Percentiles rank a stretch among this genome's conserved stretches.
phyloP scores from a whole-genome alignment of 768 basidiomycete species.

The Hortiboletus campestris region DNA sequence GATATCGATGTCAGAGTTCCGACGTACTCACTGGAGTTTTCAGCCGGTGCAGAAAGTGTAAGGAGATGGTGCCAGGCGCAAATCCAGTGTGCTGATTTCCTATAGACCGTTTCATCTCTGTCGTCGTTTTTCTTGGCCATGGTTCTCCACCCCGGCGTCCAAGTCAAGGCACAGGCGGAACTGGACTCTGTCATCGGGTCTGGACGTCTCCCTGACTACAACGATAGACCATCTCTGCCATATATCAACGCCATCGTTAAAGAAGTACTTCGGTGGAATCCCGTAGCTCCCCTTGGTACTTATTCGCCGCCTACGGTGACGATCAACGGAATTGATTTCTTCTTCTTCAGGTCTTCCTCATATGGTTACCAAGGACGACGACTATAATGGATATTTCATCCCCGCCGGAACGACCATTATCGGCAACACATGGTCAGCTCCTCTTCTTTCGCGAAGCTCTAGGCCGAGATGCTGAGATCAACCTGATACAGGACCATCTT shows the following conservation, averaged over 20 bases:
- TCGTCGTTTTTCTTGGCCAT: constrained; percentile 32
- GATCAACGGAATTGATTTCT: constrained; percentile 9
- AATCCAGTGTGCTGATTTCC: neutral
- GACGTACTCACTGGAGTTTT: constrained; percentile 1
- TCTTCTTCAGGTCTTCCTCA: constrained; percentile 29
- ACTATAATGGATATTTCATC: constrained; percentile 32
- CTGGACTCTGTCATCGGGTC: constrained; percentile 25
- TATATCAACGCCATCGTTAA: constrained; percentile 31
- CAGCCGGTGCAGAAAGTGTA: constrained; percentile 43
- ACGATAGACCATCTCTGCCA: constrained; percentile 26
- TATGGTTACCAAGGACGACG: constrained; percentile 33
- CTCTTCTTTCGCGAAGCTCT: neutral
- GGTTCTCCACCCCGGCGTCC: constrained; percentile 28
- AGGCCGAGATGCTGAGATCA: constrained; percentile 3
- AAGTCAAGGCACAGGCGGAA: constrained; percentile 31
- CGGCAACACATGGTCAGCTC: constrained; percentile 53
- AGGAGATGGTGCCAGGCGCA: neutral
- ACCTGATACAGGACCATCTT: constrained; percentile 34
- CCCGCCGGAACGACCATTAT: constrained; percentile 48
- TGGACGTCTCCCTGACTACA: constrained; percentile 32
- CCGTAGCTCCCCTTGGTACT: constrained; percentile 34
- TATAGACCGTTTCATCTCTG: constrained; percentile 30
- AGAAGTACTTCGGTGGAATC: constrained; percentile 33
- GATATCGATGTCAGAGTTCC: neutral
- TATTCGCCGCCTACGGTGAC: constrained; percentile 11